Conservation (phyloP, 352 stramenopile species). For the Saprolegnia parasitica region DNA sequence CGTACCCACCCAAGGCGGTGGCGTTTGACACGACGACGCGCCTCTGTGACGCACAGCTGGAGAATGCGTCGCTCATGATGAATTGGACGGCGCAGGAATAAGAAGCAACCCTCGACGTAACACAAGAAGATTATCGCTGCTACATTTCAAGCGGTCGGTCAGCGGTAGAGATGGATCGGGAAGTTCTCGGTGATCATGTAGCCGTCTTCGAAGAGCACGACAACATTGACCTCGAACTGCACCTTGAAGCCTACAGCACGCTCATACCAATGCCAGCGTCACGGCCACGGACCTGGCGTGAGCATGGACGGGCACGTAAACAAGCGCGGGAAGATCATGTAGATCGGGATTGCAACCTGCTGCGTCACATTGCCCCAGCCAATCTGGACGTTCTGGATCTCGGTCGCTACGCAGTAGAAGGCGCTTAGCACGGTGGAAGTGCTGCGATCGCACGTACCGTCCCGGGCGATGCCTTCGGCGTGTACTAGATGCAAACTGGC, state of each 20-base stretch:
- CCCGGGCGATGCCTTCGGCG: constrained; percentile 64
- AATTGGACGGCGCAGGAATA: constrained; percentile 39
- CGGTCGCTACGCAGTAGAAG: constrained; percentile 55
- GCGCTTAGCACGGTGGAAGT: not conserved
- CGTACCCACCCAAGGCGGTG: constrained; percentile 54
- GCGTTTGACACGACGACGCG: constrained; percentile 47
- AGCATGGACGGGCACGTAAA: constrained; percentile 91
- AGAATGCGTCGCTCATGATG: constrained; percentile 73
- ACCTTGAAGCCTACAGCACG: constrained; percentile 71
- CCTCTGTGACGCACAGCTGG: constrained; percentile 60
- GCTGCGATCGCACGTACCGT: constrained; percentile 41
- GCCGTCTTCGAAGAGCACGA: constrained; percentile 87
- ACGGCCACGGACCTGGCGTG: constrained; percentile 45
- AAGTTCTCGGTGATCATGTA: constrained; percentile 91
- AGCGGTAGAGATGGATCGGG: constrained; percentile 80
- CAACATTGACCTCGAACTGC: constrained; percentile 91
- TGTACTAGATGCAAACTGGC: constrained; percentile 34
- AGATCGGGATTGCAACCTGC: constrained; percentile 89
- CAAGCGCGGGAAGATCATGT: constrained; percentile 92
- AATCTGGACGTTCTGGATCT: constrained; percentile 94
- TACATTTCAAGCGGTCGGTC: too few species aligned
- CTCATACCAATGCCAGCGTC: constrained; percentile 10
- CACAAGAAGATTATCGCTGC: not conserved
- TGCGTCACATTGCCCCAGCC: constrained; percentile 86
- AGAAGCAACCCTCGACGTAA: not conserved